phyloP scores from a whole-genome alignment of 441 rosid genomes.

The Populus tomentosa region DNA sequence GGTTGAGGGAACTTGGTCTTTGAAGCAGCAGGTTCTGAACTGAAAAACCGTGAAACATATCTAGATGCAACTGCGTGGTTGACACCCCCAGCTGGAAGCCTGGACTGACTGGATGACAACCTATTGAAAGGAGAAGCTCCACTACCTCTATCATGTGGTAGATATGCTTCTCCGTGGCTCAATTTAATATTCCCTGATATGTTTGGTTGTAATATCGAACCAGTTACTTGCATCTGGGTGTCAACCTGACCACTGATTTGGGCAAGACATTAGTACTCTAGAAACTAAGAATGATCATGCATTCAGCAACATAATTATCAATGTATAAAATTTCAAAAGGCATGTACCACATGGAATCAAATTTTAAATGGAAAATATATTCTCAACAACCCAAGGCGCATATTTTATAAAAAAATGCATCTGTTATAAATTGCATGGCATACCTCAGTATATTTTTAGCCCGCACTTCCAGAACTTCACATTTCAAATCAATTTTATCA shows the following conservation, averaged over 20 bases:
- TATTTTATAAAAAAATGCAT: not conserved
- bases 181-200: slow-evolving; percentile 91
- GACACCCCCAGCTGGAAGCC: slow-evolving; percentile 60
- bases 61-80: slow-evolving; percentile 84
- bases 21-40: slow-evolving; percentile 64
- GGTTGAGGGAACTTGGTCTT: slow-evolving; percentile 55
- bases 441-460: slow-evolving; percentile 94
- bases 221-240: slow-evolving; percentile 87
- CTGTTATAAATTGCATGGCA: slow-evolving; percentile 11
- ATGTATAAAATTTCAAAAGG: not conserved
- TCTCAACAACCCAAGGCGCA: slow-evolving; percentile 4
- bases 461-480: slow-evolving; percentile 93
- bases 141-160: slow-evolving; percentile 94
- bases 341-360: not conserved
- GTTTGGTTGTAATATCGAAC: slow-evolving; percentile 96
- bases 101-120: slow-evolving; percentile 68
- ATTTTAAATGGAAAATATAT: not conserved
- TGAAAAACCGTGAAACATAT: slow-evolving; percentile 75
- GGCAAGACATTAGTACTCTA: slow-evolving; percentile 24
- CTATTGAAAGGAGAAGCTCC: slow-evolving; percentile 71
- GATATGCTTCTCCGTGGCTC: slow-evolving; percentile 99
- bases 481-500: slow-evolving; percentile 92
- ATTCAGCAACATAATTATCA: not conserved
- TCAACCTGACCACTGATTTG: slow-evolving; percentile 96
- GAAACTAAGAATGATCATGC: not conserved